A percentile compares a stretch with the other conserved stretches of the same genome.
Evolutionary conservation across 2,329 filamentous ascomycete genomes (phyloP).

Genomic region (Fusarium graminum): DNA sequence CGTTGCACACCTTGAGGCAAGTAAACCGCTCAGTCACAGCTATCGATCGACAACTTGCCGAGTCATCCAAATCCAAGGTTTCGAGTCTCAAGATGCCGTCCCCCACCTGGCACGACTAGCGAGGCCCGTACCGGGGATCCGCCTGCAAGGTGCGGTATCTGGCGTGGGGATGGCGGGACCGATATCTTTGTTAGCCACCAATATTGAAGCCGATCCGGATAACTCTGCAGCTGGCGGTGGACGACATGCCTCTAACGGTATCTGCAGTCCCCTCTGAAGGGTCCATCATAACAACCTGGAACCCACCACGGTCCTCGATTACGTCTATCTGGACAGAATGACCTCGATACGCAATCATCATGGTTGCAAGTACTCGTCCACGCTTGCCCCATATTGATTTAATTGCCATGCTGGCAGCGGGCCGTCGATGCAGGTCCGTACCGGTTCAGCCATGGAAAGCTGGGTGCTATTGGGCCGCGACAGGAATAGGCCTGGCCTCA

Average conservation of each 20-base stretch:
- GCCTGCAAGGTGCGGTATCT: conserved; percentile 34
- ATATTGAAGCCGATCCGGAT: conserved; percentile 16
- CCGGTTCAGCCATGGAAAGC: conserved; percentile 25
- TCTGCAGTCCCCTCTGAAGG: conserved; percentile 4
- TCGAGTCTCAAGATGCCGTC: conserved; percentile 30
- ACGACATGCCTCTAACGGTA: conserved; percentile 16
- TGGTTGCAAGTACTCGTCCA: conserved; percentile 14
- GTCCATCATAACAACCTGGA: too few relatives aligned
- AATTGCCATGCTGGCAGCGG: conserved; percentile 41
- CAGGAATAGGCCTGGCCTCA: conserved; percentile 40
- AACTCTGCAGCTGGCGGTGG: conserved; percentile 29
- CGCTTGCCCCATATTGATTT: conserved; percentile 28
- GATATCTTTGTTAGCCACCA: conserved; percentile 13
- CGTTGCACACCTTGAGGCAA: conserved; percentile 53
- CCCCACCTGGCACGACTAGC: conserved; percentile 28
- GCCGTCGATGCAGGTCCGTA: conserved; percentile 45
- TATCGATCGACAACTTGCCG: conserved; percentile 14
- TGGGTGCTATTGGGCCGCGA: conserved; percentile 49
- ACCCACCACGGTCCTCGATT: conserved; percentile 3
- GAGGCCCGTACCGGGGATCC: conserved; percentile 41
- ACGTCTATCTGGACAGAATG: not conserved
- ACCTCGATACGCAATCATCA: conserved; percentile 11
- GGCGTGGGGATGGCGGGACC: conserved; percentile 42
- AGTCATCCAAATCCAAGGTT: conserved; percentile 45
- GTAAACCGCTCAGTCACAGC: conserved; percentile 51